These are phyloP conservation scores for Hyaloperonospora arabidopsidis DNA, from an alignment of 352 stramenopile species.

Conservation along the genomic window DNA sequence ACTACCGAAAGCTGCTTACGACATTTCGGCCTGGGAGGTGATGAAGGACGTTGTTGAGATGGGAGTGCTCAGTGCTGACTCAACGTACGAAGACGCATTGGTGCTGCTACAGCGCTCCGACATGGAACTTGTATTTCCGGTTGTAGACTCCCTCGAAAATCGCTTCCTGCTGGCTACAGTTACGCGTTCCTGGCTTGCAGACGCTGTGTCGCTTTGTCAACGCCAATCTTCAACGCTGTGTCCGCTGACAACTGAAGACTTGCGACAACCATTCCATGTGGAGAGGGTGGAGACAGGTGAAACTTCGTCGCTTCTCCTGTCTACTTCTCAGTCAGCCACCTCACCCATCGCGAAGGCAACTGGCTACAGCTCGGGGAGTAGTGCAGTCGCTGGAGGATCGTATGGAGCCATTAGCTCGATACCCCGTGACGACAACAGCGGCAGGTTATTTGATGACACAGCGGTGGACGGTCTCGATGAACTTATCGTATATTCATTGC, in stretches of 20 bases:
- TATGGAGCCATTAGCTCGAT: slow-evolving; percentile 26
- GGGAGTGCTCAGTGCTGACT: slow-evolving; percentile 55
- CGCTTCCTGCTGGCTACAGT: slow-evolving; percentile 64
- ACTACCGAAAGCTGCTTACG: slow-evolving; percentile 75
- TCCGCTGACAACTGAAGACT: slow-evolving; percentile 10
- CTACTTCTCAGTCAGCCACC: slow-evolving; percentile 15
- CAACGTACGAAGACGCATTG: slow-evolving; percentile 55
- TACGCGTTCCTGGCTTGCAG: slow-evolving; percentile 41
- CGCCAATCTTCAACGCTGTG: slow-evolving; percentile 13
- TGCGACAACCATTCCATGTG: slow-evolving; percentile 8
- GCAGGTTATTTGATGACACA: slow-evolving; percentile 10
- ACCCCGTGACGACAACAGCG: slow-evolving; percentile 8
- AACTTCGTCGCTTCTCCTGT: slow-evolving; percentile 29
- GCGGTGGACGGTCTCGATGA: slow-evolving; percentile 13
- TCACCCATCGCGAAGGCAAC: slow-evolving; percentile 11
- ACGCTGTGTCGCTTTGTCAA: slow-evolving; percentile 54
- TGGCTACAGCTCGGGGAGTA: slow-evolving; percentile 7
- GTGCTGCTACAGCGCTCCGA: slow-evolving; percentile 38
- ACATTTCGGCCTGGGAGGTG: slow-evolving; percentile 78
- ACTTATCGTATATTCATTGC: slow-evolving; percentile 27
- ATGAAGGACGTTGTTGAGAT: slow-evolving; percentile 74
- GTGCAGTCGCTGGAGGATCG: slow-evolving; percentile 9
- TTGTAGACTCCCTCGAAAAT: slow-evolving; percentile 61
- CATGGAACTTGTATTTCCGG: slow-evolving; percentile 59
- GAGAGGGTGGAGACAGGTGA: slow-evolving; percentile 9